phyloP scores from a whole-genome alignment of 2,329 filamentous ascomycete genomes.

The Talaromyces sp. region DNA sequence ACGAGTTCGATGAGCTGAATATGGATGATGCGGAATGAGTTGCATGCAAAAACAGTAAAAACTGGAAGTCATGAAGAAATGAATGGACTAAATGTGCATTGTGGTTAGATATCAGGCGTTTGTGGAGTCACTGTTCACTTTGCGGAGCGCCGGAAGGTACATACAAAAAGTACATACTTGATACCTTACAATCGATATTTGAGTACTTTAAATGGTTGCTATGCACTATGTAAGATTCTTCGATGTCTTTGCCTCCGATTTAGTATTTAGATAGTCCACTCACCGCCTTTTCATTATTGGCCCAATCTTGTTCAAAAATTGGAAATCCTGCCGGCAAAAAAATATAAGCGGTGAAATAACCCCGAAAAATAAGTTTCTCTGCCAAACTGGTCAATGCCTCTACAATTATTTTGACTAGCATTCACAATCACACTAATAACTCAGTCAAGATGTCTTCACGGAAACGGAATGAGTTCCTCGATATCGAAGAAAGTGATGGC shows the following conservation, averaged over 20 bases:
- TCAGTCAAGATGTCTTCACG: constrained; percentile 30
- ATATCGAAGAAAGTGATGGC: constrained; percentile 33
- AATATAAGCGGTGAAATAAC: constrained; percentile 1
- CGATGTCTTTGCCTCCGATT: too few species aligned
- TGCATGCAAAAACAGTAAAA: neutral
- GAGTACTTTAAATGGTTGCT: neutral
- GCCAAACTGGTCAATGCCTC: neutral
- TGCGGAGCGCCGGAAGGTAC: too few species aligned
- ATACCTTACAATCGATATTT: neutral
- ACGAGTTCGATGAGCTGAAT: constrained; percentile 86
- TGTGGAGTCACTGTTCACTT: neutral
- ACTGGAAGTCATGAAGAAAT: constrained; percentile 12
- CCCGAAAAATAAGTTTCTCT: constrained; percentile 6
- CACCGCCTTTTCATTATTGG: constrained; percentile 1
- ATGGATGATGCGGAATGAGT: constrained; percentile 44
- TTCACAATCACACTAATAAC: neutral
- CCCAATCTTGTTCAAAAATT: neutral
- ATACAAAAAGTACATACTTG: constrained; percentile 2
- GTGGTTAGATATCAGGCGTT: constrained; percentile 3
- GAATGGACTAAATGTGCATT: constrained; percentile 7
- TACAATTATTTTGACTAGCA: too few species aligned
- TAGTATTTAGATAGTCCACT: too few species aligned
- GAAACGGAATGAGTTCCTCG: constrained; percentile 38
- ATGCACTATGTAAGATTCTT: too few species aligned
- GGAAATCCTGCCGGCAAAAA: neutral